A percentile compares a stretch with the other conserved stretches of the same genome.
These are phyloP conservation scores for Sclerotinia trifoliorum DNA, from an alignment of 2,329 filamentous ascomycete genomes.

Conservation along the genomic window DNA sequence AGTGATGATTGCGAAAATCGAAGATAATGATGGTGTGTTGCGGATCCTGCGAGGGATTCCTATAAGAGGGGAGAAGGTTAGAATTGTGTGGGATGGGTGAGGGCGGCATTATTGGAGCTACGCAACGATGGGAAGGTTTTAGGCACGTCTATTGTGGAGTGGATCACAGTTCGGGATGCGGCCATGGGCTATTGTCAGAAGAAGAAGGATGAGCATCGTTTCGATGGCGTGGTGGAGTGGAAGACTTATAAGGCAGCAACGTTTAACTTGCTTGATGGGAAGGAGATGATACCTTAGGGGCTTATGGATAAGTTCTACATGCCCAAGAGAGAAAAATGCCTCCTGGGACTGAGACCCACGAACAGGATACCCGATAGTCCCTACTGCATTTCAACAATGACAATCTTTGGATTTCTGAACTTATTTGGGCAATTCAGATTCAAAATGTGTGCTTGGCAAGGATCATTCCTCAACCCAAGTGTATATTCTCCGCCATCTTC, in stretches of 20 bases:
- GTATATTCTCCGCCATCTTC: constrained; percentile 16
- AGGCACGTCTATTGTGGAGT: constrained; percentile 43
- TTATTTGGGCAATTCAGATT: too few relatives aligned
- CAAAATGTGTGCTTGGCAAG: constrained; percentile 14
- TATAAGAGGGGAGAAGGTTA: neutral
- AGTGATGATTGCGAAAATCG: neutral
- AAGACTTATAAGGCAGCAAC: constrained; percentile 24
- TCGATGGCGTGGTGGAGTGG: constrained; percentile 25
- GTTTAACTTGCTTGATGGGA: constrained; percentile 22
- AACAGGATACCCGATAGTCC: too few relatives aligned
- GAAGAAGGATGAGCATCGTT: constrained; percentile 38
- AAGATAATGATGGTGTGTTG: neutral
- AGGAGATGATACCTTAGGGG: constrained; percentile 19
- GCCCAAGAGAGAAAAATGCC: too few relatives aligned
- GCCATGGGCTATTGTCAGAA: constrained; percentile 41
- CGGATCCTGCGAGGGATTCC: rapidly evolving
- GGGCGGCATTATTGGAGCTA: constrained; percentile 40
- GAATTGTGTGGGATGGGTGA: constrained; percentile 39
- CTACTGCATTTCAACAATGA: too few relatives aligned
- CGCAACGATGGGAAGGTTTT: constrained; percentile 42
- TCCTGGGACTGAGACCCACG: too few relatives aligned
- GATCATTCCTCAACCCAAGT: constrained; percentile 27
- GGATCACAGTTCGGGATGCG: constrained; percentile 41
- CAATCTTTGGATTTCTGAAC: too few relatives aligned
- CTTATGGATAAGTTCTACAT: neutral